Conservation (phyloP, 352 stramenopile species). For the Phytophthora sp. region DNA sequence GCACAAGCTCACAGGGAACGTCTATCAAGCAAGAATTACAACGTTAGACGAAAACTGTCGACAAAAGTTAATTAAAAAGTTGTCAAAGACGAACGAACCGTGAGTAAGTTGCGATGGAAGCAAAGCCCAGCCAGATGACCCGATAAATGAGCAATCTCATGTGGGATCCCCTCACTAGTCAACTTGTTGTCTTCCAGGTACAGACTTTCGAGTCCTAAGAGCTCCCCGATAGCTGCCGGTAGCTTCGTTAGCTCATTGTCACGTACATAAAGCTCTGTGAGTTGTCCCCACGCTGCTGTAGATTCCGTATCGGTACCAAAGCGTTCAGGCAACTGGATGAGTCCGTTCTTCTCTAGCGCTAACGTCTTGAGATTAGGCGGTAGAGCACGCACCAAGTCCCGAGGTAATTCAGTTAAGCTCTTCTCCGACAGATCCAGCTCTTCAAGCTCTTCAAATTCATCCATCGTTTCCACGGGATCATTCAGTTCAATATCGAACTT, state of each 20-base stretch:
- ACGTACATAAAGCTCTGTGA: conserved; percentile 85
- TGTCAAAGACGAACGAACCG: conserved; percentile 38
- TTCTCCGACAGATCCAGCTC: conserved; percentile 88
- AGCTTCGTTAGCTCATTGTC: conserved; percentile 75
- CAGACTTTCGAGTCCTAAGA: conserved; percentile 75
- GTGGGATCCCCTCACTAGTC: conserved; percentile 62
- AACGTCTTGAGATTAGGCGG: conserved; percentile 75
- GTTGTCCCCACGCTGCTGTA: conserved; percentile 40
- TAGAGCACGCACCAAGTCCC: conserved; percentile 55
- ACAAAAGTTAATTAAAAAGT: neutral
- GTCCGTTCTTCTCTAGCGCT: conserved; percentile 81
- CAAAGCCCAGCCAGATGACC: conserved; percentile 69
- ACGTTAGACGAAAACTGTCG: neutral
- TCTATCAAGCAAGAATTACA: conserved; percentile 31
- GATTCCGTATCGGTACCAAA: conserved; percentile 42
- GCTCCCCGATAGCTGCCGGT: conserved; percentile 53
- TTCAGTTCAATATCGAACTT: conserved; percentile 77
- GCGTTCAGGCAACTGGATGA: conserved; percentile 55
- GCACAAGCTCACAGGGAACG: conserved; percentile 68
- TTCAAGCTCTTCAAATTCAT: conserved; percentile 75
- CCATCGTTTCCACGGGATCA: conserved; percentile 59
- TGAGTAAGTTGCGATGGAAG: conserved; percentile 83
- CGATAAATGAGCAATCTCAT: conserved; percentile 51
- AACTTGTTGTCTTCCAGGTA: conserved; percentile 90
- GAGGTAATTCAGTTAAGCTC: conserved; percentile 61